These are phyloP conservation scores for Fusarium sp. DNA, from an alignment of 2,329 filamentous ascomycete species.

Conservation along the genomic window DNA sequence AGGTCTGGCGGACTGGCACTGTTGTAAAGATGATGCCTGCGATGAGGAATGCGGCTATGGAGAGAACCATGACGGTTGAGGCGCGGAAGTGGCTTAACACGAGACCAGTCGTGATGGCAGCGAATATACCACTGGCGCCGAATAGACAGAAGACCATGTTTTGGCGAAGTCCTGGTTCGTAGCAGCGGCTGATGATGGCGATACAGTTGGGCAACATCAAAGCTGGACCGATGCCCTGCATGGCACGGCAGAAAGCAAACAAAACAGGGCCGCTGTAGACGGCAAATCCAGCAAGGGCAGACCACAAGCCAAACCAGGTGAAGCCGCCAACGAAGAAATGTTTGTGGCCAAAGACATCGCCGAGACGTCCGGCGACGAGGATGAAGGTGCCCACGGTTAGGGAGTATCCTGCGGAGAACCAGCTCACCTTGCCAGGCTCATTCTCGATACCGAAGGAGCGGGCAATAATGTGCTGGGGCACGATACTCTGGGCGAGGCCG, in stretches of 20 bases:
- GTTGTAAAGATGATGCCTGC: slow-evolving; percentile 56
- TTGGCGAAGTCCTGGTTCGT: slow-evolving; percentile 53
- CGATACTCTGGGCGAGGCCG: slow-evolving; percentile 35
- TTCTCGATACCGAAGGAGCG: slow-evolving; percentile 54
- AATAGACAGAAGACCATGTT: slow-evolving; percentile 51
- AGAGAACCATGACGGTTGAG: slow-evolving; percentile 52
- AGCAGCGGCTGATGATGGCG: slow-evolving; percentile 65
- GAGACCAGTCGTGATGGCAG: slow-evolving; percentile 54
- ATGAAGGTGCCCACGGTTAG: slow-evolving; percentile 65
- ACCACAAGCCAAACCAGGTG: slow-evolving; percentile 62
- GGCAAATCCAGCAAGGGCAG: slow-evolving; percentile 54
- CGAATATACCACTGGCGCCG: slow-evolving; percentile 53
- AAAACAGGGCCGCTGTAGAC: slow-evolving; percentile 53
- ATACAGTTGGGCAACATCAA: slow-evolving; percentile 67
- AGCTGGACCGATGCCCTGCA: slow-evolving; percentile 66
- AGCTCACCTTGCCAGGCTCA: slow-evolving; percentile 54
- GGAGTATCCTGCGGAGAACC: slow-evolving; percentile 65
- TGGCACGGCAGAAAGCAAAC: slow-evolving; percentile 60
- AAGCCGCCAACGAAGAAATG: slow-evolving; percentile 61
- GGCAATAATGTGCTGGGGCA: slow-evolving; percentile 56
- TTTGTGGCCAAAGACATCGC: slow-evolving; percentile 65
- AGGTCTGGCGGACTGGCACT: slow-evolving; percentile 63
- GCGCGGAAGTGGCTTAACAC: slow-evolving; percentile 45
- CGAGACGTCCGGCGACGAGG: slow-evolving; percentile 62
- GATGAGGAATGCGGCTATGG: slow-evolving; percentile 48